Conservation (phyloP, 179 eudicot genomes). For the Carnegiea gigantea region DNA sequence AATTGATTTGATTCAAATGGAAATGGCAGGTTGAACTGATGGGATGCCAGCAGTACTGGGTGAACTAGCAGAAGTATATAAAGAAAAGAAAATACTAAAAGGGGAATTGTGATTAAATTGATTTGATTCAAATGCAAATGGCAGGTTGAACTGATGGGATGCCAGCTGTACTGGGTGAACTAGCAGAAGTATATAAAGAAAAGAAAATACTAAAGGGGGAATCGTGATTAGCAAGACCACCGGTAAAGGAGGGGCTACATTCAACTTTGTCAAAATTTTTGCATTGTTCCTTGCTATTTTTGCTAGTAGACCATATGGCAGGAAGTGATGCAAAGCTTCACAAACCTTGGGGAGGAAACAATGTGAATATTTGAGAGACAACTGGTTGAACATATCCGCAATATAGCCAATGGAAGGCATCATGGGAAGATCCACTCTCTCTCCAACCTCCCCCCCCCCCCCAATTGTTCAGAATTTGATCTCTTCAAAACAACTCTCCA, state of each 20-base stretch:
- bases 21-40: background rate
- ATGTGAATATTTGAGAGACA: background rate
- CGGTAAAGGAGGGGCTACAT: background rate
- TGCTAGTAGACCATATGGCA: background rate
- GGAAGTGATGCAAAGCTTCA: background rate
- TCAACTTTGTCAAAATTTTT: background rate
- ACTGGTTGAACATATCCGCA: background rate
- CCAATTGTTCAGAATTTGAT: background rate
- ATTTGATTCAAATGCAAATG: background rate
- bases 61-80: background rate
- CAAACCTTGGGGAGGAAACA: background rate
- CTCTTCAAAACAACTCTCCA: background rate
- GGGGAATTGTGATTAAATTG: background rate
- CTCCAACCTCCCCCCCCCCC: background rate
- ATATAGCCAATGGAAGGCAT: background rate
- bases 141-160: background rate
- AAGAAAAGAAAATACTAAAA: background rate
- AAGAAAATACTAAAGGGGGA: background rate
- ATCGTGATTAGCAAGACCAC: background rate
- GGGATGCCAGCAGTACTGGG: background rate
- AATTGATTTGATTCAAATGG: background rate
- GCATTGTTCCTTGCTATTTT: no score
- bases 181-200: background rate
- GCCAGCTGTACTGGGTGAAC: background rate
- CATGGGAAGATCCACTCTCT: background rate